Percentiles rank a stretch among this genome's conserved stretches.
phyloP scores from a whole-genome alignment of 139 green algal genomes.

The Chlorella sp. region DNA sequence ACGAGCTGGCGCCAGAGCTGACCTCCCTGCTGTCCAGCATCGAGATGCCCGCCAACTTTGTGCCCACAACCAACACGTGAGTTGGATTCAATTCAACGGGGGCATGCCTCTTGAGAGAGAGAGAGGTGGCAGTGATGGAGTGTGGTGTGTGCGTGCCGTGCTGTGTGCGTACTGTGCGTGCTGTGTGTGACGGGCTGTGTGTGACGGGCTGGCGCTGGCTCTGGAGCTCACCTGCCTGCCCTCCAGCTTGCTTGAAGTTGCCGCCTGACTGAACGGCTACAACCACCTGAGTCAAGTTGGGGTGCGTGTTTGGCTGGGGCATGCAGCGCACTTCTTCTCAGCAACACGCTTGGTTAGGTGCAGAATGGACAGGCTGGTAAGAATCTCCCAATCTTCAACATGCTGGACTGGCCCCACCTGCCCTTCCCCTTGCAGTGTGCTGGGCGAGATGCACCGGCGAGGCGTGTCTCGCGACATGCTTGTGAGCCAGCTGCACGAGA shows the following conservation, averaged over 20 bases:
- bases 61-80: constrained; percentile 81
- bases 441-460: constrained; percentile 75
- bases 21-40: constrained; percentile 73
- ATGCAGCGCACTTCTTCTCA: too few relatives aligned
- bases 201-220: too few relatives aligned
- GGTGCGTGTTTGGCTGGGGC: too few relatives aligned
- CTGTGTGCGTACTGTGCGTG: too few relatives aligned
- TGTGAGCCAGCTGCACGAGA: constrained; percentile 62
- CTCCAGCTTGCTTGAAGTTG: too few relatives aligned
- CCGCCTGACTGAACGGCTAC: too few relatives aligned
- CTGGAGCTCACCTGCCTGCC: too few relatives aligned
- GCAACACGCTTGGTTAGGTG: too few relatives aligned
- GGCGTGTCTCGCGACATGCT: constrained; percentile 75
- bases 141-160: neutral
- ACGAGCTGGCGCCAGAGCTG: constrained; percentile 84
- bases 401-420: neutral
- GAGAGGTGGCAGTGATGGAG: neutral
- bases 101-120: neutral
- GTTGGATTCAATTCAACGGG: neutral
- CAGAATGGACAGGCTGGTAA: too few relatives aligned
- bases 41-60: constrained; percentile 73
- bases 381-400: too few relatives aligned
- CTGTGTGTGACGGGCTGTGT: too few relatives aligned
- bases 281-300: too few relatives aligned
- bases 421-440: neutral